Conservation (phyloP, 371 early-diverging fungal species). For the Lichtheimia ramosa region DNA sequence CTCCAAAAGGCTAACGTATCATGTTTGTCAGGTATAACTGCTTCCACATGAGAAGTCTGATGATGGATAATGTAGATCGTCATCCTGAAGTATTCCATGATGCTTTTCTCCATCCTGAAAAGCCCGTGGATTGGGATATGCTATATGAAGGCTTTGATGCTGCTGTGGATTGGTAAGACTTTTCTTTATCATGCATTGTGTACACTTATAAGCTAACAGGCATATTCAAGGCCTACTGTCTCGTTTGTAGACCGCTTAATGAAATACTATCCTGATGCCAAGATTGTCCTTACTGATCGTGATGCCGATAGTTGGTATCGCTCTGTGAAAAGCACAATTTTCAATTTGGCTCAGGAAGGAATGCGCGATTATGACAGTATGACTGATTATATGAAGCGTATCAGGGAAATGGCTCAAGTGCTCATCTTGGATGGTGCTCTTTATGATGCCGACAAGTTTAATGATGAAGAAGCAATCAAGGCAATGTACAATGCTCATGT, state of each 20-base stretch:
- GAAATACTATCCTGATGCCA: conserved; percentile 31
- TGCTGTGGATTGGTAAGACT: conserved; percentile 27
- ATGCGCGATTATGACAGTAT: no score
- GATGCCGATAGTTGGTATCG: conserved; percentile 14
- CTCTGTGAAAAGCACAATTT: conserved; percentile 13
- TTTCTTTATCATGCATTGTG: no score
- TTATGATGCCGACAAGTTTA: conserved; percentile 8
- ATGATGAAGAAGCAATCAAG: conserved; percentile 20
- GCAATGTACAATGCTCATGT: conserved; percentile 19
- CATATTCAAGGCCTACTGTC: background rate
- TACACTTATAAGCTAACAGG: no score
- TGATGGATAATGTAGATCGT: conserved; percentile 9
- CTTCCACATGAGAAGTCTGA: no score
- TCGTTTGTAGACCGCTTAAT: background rate
- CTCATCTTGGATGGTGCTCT: conserved; percentile 19
- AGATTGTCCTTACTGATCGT: conserved; percentile 11
- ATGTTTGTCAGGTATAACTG: no score
- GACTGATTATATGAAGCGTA: no score
- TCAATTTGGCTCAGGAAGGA: background rate
- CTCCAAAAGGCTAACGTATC: no score
- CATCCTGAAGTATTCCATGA: conserved; percentile 20
- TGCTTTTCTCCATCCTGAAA: conserved; percentile 15
- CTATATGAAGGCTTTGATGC: conserved; percentile 26
- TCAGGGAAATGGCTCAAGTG: no score
- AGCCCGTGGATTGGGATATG: conserved; percentile 30